Percentiles rank a stretch among this genome's conserved stretches.
These are phyloP conservation scores for Starmera caribaea DNA, from an alignment of 805 yeast species.

Conservation along the genomic window DNA sequence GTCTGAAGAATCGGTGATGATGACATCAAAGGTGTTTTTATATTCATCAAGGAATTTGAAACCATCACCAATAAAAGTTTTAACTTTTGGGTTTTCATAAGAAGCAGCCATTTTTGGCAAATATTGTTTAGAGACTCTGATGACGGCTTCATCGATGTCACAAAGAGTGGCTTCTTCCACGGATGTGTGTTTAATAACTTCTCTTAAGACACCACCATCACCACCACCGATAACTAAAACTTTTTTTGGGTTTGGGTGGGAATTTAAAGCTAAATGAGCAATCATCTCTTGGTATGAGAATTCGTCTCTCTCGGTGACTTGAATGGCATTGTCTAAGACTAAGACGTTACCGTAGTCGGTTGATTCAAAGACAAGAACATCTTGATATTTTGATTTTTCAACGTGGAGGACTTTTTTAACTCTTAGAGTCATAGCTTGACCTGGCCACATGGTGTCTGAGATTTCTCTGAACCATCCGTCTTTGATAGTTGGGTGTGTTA, in stretches of 20 bases:
- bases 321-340: slow-evolving; percentile 91
- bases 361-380: slow-evolving; percentile 85
- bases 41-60: slow-evolving; percentile 84
- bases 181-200: slow-evolving; percentile 77
- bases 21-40: slow-evolving; percentile 84
- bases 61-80: slow-evolving; percentile 93
- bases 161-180: slow-evolving; percentile 87
- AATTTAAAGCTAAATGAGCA: slow-evolving; percentile 83
- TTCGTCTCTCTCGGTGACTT: slow-evolving; percentile 95
- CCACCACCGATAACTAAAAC: slow-evolving; percentile 98
- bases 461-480: slow-evolving; percentile 98
- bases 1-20: slow-evolving; percentile 94
- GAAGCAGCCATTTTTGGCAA: slow-evolving; percentile 83
- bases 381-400: slow-evolving; percentile 86
- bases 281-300: slow-evolving; percentile 98
- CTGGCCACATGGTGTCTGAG: slow-evolving; percentile 97
- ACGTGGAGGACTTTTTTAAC: slow-evolving; percentile 82
- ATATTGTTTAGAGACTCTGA: slow-evolving; percentile 75
- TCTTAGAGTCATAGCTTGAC: slow-evolving; percentile 89
- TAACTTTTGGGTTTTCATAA: slow-evolving; percentile 80
- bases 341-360: slow-evolving; percentile 92
- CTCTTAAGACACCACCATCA: slow-evolving; percentile 97
- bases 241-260: slow-evolving; percentile 89
- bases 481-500: slow-evolving; percentile 32
- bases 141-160: slow-evolving; percentile 93